A percentile compares a stretch with the other conserved stretches of the same genome.
These are phyloP conservation scores for Aspergillus terreus DNA, from an alignment of 2,329 filamentous ascomycete genomes.

Conservation along the genomic window DNA sequence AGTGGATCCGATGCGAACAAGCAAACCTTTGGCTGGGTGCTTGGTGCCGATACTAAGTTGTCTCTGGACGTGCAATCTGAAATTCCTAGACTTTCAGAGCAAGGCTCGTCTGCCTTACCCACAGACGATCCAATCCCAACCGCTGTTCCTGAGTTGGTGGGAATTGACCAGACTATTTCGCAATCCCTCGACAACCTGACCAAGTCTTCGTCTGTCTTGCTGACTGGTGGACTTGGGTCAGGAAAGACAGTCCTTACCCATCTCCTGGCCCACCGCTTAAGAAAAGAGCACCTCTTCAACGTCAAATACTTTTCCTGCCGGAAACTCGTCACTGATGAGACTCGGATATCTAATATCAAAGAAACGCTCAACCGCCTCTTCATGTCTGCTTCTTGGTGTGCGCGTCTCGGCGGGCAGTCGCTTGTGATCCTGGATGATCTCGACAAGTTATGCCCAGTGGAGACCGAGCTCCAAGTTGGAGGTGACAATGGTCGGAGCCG, in stretches of 20 bases:
- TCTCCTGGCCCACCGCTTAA: slow-evolving; percentile 69
- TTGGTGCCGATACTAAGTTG: slow-evolving; percentile 71
- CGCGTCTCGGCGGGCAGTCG: slow-evolving; percentile 76
- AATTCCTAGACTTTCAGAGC: slow-evolving; percentile 61
- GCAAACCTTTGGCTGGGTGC: slow-evolving; percentile 58
- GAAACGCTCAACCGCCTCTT: slow-evolving; percentile 82
- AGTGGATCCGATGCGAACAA: slow-evolving; percentile 29
- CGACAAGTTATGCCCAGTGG: slow-evolving; percentile 85
- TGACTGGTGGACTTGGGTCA: slow-evolving; percentile 84
- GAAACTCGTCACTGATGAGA: slow-evolving; percentile 86
- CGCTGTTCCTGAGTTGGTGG: slow-evolving; percentile 65
- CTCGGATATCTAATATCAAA: slow-evolving; percentile 82
- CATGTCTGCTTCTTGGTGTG: slow-evolving; percentile 86
- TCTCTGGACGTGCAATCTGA: slow-evolving; percentile 72
- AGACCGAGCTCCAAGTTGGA: slow-evolving; percentile 90
- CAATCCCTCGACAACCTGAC: slow-evolving; percentile 72
- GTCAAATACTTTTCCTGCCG: slow-evolving; percentile 83
- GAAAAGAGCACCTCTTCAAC: slow-evolving; percentile 71
- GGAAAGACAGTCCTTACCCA: slow-evolving; percentile 83
- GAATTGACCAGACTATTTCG: slow-evolving; percentile 72
- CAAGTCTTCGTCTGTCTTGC: slow-evolving; percentile 81
- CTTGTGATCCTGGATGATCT: slow-evolving; percentile 89
- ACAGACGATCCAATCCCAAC: slow-evolving; percentile 56
- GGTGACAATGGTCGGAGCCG: slow-evolving; percentile 90
- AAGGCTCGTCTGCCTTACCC: slow-evolving; percentile 34